These are phyloP conservation scores for Talaromyces albobiverticillius DNA, from an alignment of 2,329 filamentous ascomycete species.

Conservation along the genomic window DNA sequence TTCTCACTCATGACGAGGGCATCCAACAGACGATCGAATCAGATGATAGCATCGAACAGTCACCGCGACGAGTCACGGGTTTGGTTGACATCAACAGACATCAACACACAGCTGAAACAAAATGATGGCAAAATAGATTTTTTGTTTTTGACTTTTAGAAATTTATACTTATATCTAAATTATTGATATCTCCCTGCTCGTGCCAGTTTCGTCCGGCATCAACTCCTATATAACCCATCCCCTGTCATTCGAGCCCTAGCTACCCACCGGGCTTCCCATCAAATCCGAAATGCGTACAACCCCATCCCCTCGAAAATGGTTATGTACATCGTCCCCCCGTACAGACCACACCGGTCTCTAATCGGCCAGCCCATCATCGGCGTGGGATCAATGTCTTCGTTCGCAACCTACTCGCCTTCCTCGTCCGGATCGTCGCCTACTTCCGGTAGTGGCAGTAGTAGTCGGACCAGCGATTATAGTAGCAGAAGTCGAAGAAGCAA, in stretches of 20 bases:
- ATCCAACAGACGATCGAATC: conserved; percentile 1
- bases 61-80: conserved; percentile 7
- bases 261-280: neutral
- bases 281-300: neutral
- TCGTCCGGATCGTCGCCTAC: conserved; percentile 4
- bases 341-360: conserved; percentile 10
- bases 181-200: neutral
- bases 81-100: conserved; percentile 4
- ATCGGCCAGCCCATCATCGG: conserved; percentile 13
- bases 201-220: conserved; percentile 2
- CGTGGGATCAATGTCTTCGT: neutral
- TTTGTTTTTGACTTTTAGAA: too few species aligned
- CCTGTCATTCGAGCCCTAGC: neutral
- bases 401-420: neutral
- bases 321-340: conserved; percentile 12
- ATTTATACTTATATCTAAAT: neutral
- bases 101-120: neutral
- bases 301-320: conserved; percentile 1
- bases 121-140: too few species aligned
- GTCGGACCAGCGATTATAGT: neutral
- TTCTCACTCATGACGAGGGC: conserved; percentile 1
- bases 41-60: conserved; percentile 6
- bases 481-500: conserved; percentile 5
- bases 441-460: conserved; percentile 3
- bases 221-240: conserved; percentile 7